phyloP scores from a whole-genome alignment of 768 basidiomycete genomes.

The Tylopilus rubrobrunneus region DNA sequence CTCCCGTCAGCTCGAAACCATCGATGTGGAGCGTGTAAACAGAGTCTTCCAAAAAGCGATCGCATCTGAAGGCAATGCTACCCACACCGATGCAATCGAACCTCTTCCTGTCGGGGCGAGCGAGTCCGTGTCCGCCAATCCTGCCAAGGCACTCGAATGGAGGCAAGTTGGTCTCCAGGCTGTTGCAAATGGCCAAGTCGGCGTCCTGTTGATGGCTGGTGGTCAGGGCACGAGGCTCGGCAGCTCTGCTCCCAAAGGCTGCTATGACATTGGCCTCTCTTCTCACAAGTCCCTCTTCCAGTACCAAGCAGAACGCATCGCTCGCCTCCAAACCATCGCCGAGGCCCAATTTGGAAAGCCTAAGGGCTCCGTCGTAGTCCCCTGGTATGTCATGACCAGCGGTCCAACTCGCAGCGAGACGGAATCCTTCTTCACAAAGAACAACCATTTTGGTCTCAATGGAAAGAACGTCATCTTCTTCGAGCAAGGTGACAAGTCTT shows the following conservation, averaged over 20 bases:
- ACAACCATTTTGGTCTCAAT: conserved; percentile 79
- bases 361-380: conserved; percentile 64
- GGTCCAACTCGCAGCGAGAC: conserved; percentile 90
- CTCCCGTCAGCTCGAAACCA: conserved; percentile 63
- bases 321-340: conserved; percentile 75
- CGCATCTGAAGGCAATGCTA: conserved; percentile 52
- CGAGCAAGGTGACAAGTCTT: conserved; percentile 74
- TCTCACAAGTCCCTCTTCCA: conserved; percentile 95
- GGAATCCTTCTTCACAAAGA: conserved; percentile 74
- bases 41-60: conserved; percentile 79
- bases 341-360: conserved; percentile 50
- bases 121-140: conserved; percentile 53
- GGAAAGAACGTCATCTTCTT: conserved; percentile 85
- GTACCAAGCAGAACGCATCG: conserved; percentile 95
- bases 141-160: conserved; percentile 69
- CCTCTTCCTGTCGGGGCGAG: conserved; percentile 79
- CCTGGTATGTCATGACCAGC: conserved; percentile 99
- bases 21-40: conserved; percentile 92
- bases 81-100: conserved; percentile 53
- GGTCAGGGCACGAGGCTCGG: conserved; percentile 96
- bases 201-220: conserved; percentile 96
- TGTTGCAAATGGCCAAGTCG: conserved; percentile 78
- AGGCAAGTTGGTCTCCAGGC: conserved; percentile 74
- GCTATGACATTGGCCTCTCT: conserved; percentile 94
- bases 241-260: conserved; percentile 90